Base-by-base conservation (phyloP, 2,329 filamentous ascomycete genomes). In the Septoria petroselini region DNA sequence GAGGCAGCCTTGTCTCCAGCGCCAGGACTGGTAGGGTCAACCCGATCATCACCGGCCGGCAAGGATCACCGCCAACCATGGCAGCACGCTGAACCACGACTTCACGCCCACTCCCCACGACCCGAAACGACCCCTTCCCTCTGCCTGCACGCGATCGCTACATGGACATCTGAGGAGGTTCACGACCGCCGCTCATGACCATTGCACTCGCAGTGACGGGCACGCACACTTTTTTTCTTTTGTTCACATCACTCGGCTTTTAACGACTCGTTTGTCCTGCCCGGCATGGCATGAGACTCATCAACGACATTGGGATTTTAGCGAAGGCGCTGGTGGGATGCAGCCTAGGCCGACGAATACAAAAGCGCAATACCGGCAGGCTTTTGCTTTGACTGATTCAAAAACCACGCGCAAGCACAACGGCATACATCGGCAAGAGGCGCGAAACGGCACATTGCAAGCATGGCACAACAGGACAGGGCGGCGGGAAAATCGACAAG, bases 311-410 rank as follows among this genome's bases (percentile, higher is more conserved):
- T 51, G 48, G 48, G n/a, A n/a, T 41, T 52, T 53, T 53, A 53
- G 50, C 50, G 50, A 29, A 27, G 50, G 50, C 50, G 50, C 50
- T 53, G 50, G 50, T 29, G 39, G 50, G 34, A 11, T 25, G 21
- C 38, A 29, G 21, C 21, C 37, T n/a, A 19, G 12, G 37, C 15
- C 6, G 17, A 18, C 6, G 19, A 38, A 17, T 12, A 38, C 15
- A 3, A 38, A 38, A 38, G 5, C 9, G 23, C 15, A 3, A 38
- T 18, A 38, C 23, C 9, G 23, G 23, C 23, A 27, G 23, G 23
- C 23, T 5, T 27, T 27, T 27, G 23, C 23, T 27, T 27, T 27
- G 31, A 17, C 15, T n/a, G 5, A n/a, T n/a, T 5, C 5, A 5
- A 15, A 15, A 15, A 18, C 6, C 18, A 14, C 33, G 31, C n/a